phyloP scores from a whole-genome alignment of 2,329 filamentous ascomycete species.

The Phaeosphaeriaceae sp. region DNA sequence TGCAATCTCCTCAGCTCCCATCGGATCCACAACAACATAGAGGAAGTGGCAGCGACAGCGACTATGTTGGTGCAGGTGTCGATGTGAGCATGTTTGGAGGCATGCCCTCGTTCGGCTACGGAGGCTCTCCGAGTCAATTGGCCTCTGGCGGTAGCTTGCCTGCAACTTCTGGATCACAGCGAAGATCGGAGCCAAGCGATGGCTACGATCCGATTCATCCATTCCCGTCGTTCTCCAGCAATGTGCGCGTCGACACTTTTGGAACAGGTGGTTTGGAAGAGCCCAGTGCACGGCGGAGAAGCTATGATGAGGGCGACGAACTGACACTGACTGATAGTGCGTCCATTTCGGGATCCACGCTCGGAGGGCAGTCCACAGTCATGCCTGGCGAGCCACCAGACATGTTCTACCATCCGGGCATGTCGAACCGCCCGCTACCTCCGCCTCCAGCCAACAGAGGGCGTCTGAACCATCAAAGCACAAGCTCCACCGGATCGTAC shows the following conservation, averaged over 20 bases:
- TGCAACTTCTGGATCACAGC: slow-evolving; percentile 54
- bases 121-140: slow-evolving; percentile 57
- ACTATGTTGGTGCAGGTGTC: slow-evolving; percentile 67
- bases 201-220: slow-evolving; percentile 61
- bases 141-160: slow-evolving; percentile 49
- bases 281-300: slow-evolving; percentile 75
- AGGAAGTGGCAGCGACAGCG: slow-evolving; percentile 66
- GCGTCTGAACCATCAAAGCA: slow-evolving; percentile 51
- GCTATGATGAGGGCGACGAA: slow-evolving; percentile 94
- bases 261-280: slow-evolving; percentile 89
- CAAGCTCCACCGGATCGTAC: slow-evolving; percentile 55
- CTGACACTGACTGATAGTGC: slow-evolving; percentile 53
- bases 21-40: slow-evolving; percentile 21
- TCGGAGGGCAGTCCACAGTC: slow-evolving; percentile 37
- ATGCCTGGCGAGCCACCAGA: slow-evolving; percentile 74
- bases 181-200: slow-evolving; percentile 53
- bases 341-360: slow-evolving; percentile 36
- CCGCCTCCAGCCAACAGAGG: slow-evolving; percentile 65
- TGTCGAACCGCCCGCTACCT: slow-evolving; percentile 68
- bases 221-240: slow-evolving; percentile 62
- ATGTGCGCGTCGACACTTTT: slow-evolving; percentile 82
- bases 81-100: slow-evolving; percentile 80
- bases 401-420: slow-evolving; percentile 91
- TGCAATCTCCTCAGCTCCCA: slow-evolving; percentile 54
- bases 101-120: slow-evolving; percentile 67